Base-by-base conservation (phyloP, 768 basidiomycete genomes). In the Lactifluus rugatus region DNA sequence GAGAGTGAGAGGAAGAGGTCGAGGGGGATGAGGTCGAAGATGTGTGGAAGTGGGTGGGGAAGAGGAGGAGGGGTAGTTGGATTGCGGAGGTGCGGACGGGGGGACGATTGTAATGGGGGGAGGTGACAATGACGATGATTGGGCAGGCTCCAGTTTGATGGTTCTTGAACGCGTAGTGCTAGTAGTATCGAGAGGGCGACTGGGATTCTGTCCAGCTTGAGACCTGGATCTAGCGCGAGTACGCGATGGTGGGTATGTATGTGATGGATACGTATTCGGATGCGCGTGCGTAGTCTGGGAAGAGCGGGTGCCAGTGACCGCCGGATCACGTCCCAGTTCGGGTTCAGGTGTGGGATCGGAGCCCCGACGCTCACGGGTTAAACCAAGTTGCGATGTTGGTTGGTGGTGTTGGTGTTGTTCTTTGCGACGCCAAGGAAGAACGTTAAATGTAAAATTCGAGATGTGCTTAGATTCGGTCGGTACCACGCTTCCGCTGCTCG, bases 1-100 rank as follows among this genome's bases (percentile, higher is more conserved):
- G 48, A 56, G 45, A 37, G 53, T 5, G 19, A 62, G 49, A 32
- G 53, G 57, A 50, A 45, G 34, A 46, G n/a, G n/a, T n/a, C n/a
- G n/a, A n/a, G 52, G 49, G 6, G 21, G 49, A 1, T 16, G 42
- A 1, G 32, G 48, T 2, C 5, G 48, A 11, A 26, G 37, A 13
- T 11, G 16, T 39, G 14, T 9, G 23, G 7, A 9, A 6, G 49
- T n/a, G 16, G 21, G 28, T 17, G 48, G 25, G 9, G 2, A n/a
- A n/a, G 9, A 45, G 36, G 36, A 26, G 11, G 11, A 14, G 48
- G 10, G 25, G 10, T 13, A 13, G 7, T 5, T 5, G 28, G 42
- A 44, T 5, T 41, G 53, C 26, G 52, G 5, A 17, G 52, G 46
- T 6, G 26, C 21, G 19, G 52, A 26, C 7, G 52, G 34, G 0